Conservation (phyloP, 768 basidiomycete genomes). For the Russula sp. region DNA sequence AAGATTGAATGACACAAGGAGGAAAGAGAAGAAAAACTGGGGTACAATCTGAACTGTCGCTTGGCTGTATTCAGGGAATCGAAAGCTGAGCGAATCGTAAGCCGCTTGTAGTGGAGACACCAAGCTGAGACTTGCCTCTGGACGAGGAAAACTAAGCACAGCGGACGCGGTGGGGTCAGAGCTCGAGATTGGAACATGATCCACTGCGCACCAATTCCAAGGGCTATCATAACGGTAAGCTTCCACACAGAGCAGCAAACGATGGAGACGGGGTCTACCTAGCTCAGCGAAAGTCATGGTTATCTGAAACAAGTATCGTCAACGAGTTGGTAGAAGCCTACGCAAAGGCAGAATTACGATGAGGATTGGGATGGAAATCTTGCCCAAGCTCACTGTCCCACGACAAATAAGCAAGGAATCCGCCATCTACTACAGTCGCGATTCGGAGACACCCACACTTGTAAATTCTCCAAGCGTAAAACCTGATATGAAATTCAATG, state of each 20-base stretch:
- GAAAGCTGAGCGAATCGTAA: not conserved
- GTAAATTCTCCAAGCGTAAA: slow-evolving; percentile 15
- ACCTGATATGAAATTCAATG: not conserved
- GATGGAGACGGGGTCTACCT: not conserved
- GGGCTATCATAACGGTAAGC: not conserved
- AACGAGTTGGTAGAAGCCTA: not conserved
- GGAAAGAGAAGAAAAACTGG: not conserved
- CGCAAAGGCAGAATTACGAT: not conserved
- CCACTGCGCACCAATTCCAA: not conserved
- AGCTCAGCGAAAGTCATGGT: not conserved
- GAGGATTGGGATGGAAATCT: not conserved
- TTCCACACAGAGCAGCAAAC: not conserved
- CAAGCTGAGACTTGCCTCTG: not conserved
- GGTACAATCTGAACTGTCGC: not conserved
- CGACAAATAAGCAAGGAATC: not conserved
- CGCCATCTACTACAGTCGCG: not conserved
- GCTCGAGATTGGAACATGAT: not conserved
- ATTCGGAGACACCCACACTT: not conserved
- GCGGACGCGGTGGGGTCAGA: not conserved
- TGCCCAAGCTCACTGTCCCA: slow-evolving; percentile 7
- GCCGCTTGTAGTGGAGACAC: not conserved
- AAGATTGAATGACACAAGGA: not conserved
- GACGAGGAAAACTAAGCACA: not conserved
- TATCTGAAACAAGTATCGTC: not conserved
- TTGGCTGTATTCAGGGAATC: not conserved